A percentile compares a stretch with the other conserved stretches of the same genome.
Conservation (phyloP, 1,139 yeast species). For the Blastobotrys apis region DNA sequence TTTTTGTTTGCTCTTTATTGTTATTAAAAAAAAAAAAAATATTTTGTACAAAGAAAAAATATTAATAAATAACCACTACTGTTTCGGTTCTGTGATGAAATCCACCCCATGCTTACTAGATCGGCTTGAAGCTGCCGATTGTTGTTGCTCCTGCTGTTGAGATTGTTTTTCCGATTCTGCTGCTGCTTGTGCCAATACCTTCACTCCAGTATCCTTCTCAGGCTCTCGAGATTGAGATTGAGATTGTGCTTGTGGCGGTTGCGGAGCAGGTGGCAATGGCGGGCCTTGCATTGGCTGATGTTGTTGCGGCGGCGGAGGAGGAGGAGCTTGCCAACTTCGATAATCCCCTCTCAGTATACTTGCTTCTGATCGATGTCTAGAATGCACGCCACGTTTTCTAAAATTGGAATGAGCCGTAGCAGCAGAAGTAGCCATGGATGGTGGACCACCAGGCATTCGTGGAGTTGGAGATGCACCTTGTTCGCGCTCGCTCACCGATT, state of each 20-base stretch:
- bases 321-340: conserved; percentile 8
- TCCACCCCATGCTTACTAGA: conserved; percentile 26
- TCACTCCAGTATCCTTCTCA: conserved; percentile 16
- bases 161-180: conserved; percentile 14
- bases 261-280: conserved; percentile 3
- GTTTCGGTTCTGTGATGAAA: conserved; percentile 18
- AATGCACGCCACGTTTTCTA: conserved; percentile 27
- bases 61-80: conserved; percentile 3
- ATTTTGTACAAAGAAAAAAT: conserved; percentile 1
- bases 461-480: conserved; percentile 19
- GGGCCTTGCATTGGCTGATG: not conserved
- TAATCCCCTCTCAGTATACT: conserved; percentile 20
- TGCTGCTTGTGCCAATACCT: conserved; percentile 23
- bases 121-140: conserved; percentile 10
- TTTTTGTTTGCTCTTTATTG: not conserved
- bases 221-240: conserved; percentile 1
- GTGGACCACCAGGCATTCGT: not conserved
- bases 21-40: too few relatives aligned
- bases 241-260: conserved; percentile 1
- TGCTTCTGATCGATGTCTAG: conserved; percentile 34
- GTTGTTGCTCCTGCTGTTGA: not conserved
- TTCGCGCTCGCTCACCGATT: conserved; percentile 21
- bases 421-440: conserved; percentile 21
- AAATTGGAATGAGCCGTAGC: conserved; percentile 22
- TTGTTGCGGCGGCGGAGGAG: conserved; percentile 3